Conservation (phyloP, 768 basidiomycete species). For the Pholiota microspora region DNA sequence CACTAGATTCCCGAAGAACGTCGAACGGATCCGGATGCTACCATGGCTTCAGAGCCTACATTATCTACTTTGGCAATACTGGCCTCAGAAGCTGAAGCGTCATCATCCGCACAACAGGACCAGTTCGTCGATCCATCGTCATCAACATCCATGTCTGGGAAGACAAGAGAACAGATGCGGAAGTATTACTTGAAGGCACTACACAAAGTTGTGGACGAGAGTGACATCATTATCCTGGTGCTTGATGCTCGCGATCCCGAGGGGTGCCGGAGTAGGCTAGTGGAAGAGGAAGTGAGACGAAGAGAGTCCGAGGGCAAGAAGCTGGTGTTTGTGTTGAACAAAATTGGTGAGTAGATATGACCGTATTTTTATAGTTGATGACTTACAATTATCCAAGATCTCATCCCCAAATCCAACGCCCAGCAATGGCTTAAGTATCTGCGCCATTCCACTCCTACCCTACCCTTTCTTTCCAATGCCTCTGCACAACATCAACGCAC, state of each 20-base stretch:
- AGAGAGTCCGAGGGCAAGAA: slow-evolving; percentile 88
- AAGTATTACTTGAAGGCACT: slow-evolving; percentile 76
- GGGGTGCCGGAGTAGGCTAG: slow-evolving; percentile 86
- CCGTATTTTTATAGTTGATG: neutral
- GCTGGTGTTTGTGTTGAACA: slow-evolving; percentile 93
- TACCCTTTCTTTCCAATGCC: slow-evolving; percentile 84
- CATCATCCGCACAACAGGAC: slow-evolving; percentile 27
- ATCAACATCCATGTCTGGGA: slow-evolving; percentile 29
- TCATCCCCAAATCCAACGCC: slow-evolving; percentile 86
- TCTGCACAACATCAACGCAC: slow-evolving; percentile 76
- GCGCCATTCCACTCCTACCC: slow-evolving; percentile 88
- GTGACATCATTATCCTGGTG: slow-evolving; percentile 87
- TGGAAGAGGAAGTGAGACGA: slow-evolving; percentile 91
- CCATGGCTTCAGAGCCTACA: slow-evolving; percentile 76
- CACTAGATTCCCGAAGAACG: slow-evolving; percentile 24
- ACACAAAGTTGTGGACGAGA: slow-evolving; percentile 90
- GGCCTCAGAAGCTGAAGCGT: slow-evolving; percentile 48
- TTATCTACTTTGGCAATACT: slow-evolving; percentile 57
- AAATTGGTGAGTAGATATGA: slow-evolving; percentile 67
- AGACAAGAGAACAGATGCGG: slow-evolving; percentile 69
- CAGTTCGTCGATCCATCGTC: slow-evolving; percentile 29
- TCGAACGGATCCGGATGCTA: slow-evolving; percentile 50
- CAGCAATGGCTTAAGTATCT: slow-evolving; percentile 89
- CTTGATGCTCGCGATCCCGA: slow-evolving; percentile 95
- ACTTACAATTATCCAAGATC: slow-evolving; percentile 47